Evolutionary conservation across 768 basidiomycete species (phyloP).

Genomic region (Boletales sp.): DNA sequence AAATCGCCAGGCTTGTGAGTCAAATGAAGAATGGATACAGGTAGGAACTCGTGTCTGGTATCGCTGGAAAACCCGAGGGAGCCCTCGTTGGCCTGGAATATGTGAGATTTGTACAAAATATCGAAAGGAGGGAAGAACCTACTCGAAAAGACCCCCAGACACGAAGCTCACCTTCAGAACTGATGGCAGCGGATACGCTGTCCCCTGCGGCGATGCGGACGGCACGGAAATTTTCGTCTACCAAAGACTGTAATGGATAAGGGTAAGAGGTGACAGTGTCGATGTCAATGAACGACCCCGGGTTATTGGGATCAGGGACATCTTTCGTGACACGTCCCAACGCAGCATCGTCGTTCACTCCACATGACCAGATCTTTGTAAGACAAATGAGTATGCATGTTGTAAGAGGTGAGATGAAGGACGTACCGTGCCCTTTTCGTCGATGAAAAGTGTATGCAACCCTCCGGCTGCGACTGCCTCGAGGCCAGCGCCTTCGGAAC

Average conservation of each 20-base stretch:
- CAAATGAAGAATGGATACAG: constrained; percentile 57
- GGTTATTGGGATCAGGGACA: constrained; percentile 55
- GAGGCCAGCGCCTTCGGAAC: constrained; percentile 71
- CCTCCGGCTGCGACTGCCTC: constrained; percentile 82
- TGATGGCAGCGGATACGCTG: constrained; percentile 82
- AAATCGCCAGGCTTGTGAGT: constrained; percentile 57
- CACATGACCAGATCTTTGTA: constrained; percentile 76
- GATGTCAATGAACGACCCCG: constrained; percentile 53
- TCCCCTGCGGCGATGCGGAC: constrained; percentile 84
- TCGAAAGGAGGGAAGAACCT: constrained; percentile 23
- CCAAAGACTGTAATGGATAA: constrained; percentile 62
- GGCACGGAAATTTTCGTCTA: constrained; percentile 80
- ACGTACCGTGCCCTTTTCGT: constrained; percentile 86
- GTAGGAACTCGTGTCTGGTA: constrained; percentile 62
- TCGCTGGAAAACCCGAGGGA: constrained; percentile 79
- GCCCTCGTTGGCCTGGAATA: constrained; percentile 64
- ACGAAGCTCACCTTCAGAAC: constrained; percentile 71
- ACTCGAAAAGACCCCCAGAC: constrained; percentile 93
- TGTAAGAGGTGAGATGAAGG: neutral
- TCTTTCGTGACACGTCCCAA: constrained; percentile 74
- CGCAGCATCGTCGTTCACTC: constrained; percentile 86
- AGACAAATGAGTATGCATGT: constrained; percentile 1
- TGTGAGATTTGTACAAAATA: neutral
- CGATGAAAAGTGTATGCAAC: constrained; percentile 84
- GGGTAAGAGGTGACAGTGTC: constrained; percentile 53